Conservation (phyloP, 2,329 filamentous ascomycete genomes). For the Hypomyces perniciosus region DNA sequence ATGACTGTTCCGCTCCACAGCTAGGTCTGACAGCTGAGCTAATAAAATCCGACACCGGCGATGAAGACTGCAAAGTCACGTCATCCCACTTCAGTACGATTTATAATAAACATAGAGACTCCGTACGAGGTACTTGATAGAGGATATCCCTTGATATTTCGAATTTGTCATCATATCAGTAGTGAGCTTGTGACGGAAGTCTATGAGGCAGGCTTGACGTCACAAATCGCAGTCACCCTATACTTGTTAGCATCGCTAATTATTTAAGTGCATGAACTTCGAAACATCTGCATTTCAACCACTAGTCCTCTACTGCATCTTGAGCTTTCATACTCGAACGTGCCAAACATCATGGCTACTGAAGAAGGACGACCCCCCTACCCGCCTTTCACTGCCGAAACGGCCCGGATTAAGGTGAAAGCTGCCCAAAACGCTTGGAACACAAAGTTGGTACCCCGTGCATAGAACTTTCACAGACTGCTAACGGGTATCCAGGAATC, state of each 20-base stretch:
- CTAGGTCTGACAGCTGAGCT: no score
- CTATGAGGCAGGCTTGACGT: neutral
- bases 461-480: neutral
- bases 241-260: neutral
- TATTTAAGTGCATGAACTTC: neutral
- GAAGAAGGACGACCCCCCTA: slow-evolving; percentile 34
- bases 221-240: neutral
- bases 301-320: neutral
- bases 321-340: neutral
- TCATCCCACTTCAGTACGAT: no score
- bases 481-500: slow-evolving; percentile 44
- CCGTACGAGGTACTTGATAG: no score
- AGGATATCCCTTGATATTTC: no score
- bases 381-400: slow-evolving; percentile 70
- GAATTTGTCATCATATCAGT: no score
- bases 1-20: no score
- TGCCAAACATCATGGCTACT: slow-evolving; percentile 1
- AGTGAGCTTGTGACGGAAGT: no score
- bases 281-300: no score
- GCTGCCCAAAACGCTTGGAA: slow-evolving; percentile 82
- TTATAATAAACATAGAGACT: no score
- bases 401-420: slow-evolving; percentile 72
- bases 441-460: slow-evolving; percentile 47
- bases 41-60: no score
- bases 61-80: no score